Evolutionary conservation across 352 stramenopile species (phyloP), one percentile per base, ranked within the genome.

Genomic region (Sclerospora graminicola): DNA sequence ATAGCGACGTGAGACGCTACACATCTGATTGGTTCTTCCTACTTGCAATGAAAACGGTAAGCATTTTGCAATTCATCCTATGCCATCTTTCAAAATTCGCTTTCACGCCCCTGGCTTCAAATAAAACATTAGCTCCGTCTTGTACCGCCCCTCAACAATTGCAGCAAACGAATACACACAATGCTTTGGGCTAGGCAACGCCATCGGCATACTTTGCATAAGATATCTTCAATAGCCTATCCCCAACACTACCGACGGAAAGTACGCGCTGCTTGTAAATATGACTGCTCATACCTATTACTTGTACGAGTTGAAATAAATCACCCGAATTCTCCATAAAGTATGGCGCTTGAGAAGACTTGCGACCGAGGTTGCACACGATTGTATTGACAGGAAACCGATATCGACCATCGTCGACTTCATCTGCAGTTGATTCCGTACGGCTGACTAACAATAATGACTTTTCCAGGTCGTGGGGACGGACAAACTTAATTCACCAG

Each of bases 241-340:
- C 54, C 1, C 36, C 48, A 16, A 46, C 34, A 16, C 57, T 69
- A 14, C 62, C 58, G 45, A 74, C 63, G 1, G 76, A 84, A 16
- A 87, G 46, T 61, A 83, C 58, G 14, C 78, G 67, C 47, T 87
- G 78, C 28, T 74, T 69, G 14, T 70, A 75, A 41, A 87, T 69
- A n/a, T n/a, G n/a, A n/a, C n/a, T n/a, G n/a, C n/a, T n/a, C n/a
- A n/a, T n/a, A n/a, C n/a, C n/a, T n/a, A 89, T 89, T 27, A 87
- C 78, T 46, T 89, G 78, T 38, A 89, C 48, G 14, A 89, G 45
- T 48, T 89, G 78, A 45, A 84, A 87, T 43, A 89, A 57, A 69
- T 89, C 78, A 2, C 74, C 78, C 13, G 78, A 87, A 45, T 89
- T 89, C 62, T 89, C 87, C 54, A 91, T 87, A 51, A 69, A 91